Percentiles rank a stretch among this genome's conserved stretches.
Evolutionary conservation across 2,329 filamentous ascomycete genomes (phyloP).

Genomic region (Ophiostoma quercus): DNA sequence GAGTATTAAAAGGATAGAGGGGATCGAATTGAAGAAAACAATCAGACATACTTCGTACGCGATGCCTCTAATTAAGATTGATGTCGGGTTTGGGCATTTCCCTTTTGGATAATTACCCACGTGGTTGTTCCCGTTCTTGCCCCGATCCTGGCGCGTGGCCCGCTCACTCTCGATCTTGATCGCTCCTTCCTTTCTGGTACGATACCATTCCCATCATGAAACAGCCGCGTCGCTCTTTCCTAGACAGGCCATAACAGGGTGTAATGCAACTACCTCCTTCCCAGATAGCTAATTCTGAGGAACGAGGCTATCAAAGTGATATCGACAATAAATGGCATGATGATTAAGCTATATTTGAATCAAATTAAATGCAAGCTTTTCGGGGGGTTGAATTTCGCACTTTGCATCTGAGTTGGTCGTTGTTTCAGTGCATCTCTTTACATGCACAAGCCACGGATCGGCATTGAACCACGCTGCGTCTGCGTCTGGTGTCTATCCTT

Average conservation of each 20-base stretch:
- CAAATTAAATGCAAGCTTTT: neutral
- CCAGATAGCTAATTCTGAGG: neutral
- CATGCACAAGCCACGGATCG: neutral
- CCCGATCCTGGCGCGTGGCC: neutral
- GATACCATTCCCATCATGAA: neutral
- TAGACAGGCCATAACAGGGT: neutral
- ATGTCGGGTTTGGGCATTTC: too few species aligned
- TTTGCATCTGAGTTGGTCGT: neutral
- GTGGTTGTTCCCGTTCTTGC: conserved; percentile 1
- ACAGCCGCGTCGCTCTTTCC: conserved; percentile 4
- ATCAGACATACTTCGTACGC: too few species aligned
- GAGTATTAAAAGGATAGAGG: neutral
- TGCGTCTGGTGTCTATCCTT: neutral
- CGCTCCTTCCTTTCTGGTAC: conserved; percentile 7
- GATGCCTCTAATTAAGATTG: too few species aligned
- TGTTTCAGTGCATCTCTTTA: neutral
- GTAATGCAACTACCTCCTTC: neutral
- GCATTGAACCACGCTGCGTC: neutral
- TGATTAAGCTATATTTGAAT: neutral
- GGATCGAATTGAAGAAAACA: too few species aligned
- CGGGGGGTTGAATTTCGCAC: neutral
- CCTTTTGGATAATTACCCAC: neutral
- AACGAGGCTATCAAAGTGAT: neutral
- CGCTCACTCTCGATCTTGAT: neutral
- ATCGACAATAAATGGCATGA: neutral